Percentiles rank a stretch among this genome's conserved stretches.
These are phyloP conservation scores for Stromatinia cepivora DNA, from an alignment of 2,329 filamentous ascomycete species.

Conservation along the genomic window DNA sequence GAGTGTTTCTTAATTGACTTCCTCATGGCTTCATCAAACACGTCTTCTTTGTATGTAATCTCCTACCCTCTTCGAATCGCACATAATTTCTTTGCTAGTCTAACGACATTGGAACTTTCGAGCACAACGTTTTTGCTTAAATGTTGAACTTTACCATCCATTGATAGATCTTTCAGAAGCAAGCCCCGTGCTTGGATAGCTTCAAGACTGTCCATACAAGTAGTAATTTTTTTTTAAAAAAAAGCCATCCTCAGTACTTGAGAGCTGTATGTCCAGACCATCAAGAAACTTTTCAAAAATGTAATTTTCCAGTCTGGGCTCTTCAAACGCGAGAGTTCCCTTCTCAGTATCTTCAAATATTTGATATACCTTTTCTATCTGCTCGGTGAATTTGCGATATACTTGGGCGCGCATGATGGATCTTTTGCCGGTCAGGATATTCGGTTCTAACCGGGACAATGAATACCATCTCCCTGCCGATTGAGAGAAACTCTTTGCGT, in stretches of 20 bases:
- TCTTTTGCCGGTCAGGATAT: slow-evolving; percentile 55
- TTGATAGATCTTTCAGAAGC: slow-evolving; percentile 52
- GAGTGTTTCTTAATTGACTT: slow-evolving; percentile 49
- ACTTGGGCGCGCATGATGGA: slow-evolving; percentile 53
- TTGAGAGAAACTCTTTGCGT: slow-evolving; percentile 52
- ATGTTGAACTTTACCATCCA: slow-evolving; percentile 43
- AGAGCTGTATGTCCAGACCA: slow-evolving; percentile 6
- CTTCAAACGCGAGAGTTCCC: slow-evolving; percentile 29
- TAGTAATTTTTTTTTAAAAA: no score
- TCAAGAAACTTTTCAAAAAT: slow-evolving; percentile 33
- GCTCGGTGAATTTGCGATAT: slow-evolving; percentile 46
- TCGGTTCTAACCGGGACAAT: slow-evolving; percentile 46
- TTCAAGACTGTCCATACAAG: slow-evolving; percentile 59
- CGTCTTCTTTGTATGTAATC: slow-evolving; percentile 33
- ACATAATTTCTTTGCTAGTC: slow-evolving; percentile 48
- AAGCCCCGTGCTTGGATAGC: slow-evolving; percentile 54
- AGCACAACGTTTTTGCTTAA: slow-evolving; percentile 59
- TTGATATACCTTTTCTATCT: slow-evolving; percentile 46
- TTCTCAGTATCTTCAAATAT: slow-evolving; percentile 32
- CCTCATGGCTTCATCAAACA: slow-evolving; percentile 45
- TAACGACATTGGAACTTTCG: slow-evolving; percentile 52
- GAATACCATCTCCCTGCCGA: slow-evolving; percentile 53
- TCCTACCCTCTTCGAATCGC: slow-evolving; percentile 39
- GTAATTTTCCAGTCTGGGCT: slow-evolving; percentile 40
- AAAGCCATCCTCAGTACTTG: slow-evolving; percentile 49